phyloP scores from a whole-genome alignment of 2,329 filamentous ascomycete species.

The Cryphonectria naterciae region DNA sequence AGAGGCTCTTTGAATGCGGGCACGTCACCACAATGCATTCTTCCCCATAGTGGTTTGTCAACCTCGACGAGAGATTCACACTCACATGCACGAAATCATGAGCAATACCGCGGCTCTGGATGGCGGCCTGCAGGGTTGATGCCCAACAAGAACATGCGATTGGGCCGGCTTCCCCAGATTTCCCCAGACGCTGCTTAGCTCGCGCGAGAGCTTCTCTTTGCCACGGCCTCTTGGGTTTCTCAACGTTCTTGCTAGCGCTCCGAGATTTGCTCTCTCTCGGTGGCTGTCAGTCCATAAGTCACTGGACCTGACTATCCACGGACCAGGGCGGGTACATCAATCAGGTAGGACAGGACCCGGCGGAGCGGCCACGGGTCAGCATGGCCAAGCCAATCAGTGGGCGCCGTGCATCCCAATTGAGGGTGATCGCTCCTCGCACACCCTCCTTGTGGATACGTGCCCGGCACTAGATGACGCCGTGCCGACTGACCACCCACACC shows the following conservation, averaged over 20 bases:
- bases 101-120: constrained; percentile 3
- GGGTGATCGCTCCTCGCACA: constrained; percentile 1
- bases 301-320: background rate
- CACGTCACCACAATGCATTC: background rate
- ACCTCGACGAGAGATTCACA: background rate
- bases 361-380: background rate
- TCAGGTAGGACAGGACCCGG: background rate
- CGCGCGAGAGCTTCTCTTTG: background rate
- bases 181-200: constrained; percentile 1
- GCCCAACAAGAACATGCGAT: background rate
- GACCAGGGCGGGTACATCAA: background rate
- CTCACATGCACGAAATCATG: background rate
- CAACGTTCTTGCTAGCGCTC: background rate
- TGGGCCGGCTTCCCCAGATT: background rate
- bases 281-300: background rate
- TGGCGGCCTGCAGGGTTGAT: background rate
- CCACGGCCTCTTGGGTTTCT: background rate
- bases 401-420: background rate
- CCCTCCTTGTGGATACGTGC: constrained; percentile 8
- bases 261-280: background rate
- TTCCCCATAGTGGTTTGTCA: background rate
- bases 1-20: background rate
- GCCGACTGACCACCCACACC: background rate
- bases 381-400: background rate
- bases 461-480: constrained; percentile 12